Evolutionary conservation across 2,329 filamentous ascomycete species (phyloP), one percentile per base, ranked within the genome.

Genomic region (Neonectria hederae): DNA sequence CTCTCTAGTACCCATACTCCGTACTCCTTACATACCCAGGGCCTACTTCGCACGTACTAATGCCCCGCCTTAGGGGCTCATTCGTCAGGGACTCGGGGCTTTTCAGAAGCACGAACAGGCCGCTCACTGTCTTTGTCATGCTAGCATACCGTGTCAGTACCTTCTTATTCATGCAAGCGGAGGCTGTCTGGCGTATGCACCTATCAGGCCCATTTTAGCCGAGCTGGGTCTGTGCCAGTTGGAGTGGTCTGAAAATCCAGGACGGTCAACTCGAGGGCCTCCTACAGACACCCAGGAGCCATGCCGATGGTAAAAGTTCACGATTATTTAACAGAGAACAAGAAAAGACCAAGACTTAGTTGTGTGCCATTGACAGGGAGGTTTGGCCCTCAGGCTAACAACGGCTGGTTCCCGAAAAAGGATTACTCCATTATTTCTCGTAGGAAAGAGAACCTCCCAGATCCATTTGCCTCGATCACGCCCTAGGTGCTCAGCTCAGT

Each of bases 81-180:
- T 8, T 32, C 55, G 52, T 35, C 55, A 52, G 55, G 46, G 35
- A 59, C 55, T 59, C 35, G 22, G 21, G n/a, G 43, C 45, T 51
- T 40, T 35, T 42, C n/a, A 22, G 9, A 21, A 24, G 21, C 19
- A 45, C 26, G 13, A 24, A 26, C 46, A 28, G 46, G 26, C 35
- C 46, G 22, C 28, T 46, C 21, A 54, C 14, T n/a, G 13, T 14
- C 26, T 32, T 14, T 49, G 43, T 57, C 54, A 48, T 56, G 53
- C 43, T 28, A 9, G 8, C 22, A 40, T 49, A 11, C 54, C 35
- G 10, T 51, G 45, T 40, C 35, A 51, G 45, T n/a, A 19, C 13
- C 32, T 21, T 42, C 43, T 48, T 58, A 19, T 58, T 51, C 43
- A 57, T 57, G 54, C 54, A 38, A n/a, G 54, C 48, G 54, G 54